Base-by-base conservation (phyloP, 2,329 filamentous ascomycete species). In the Trichoderma semiorbis region DNA sequence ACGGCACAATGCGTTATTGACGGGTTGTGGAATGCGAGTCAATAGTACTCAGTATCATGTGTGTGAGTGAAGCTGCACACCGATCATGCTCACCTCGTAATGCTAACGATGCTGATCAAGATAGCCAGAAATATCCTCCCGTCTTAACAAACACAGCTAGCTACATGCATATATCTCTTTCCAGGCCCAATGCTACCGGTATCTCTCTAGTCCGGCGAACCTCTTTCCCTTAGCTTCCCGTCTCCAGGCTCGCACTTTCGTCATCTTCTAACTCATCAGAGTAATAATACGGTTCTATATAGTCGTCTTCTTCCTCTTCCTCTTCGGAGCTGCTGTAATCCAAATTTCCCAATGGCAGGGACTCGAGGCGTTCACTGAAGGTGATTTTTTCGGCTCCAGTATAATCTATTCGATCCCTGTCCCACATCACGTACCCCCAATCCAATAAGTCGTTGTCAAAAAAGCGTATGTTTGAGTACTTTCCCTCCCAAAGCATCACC, bases 381-480 rank as follows among this genome's bases (percentile, higher is more conserved):
- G 14, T 26, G 21, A 63, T 43, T 12, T 21, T 65, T 50, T 34
- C 63, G 3, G 64, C 57, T 30, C 58, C 60, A 10, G 55, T 63
- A 5, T 50, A 28, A n/a, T 72, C 39, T 6, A 72, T 32, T 26
- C 67, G 68, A 14, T 69, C 28, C 30, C 62, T 72, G 69, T 74
- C 73, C 73, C 72, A 74, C n/a, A 73, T 53, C 34, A 73, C 43
- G 24, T 74, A 74, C 7, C 73, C 73, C 72, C 72, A 73, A 18
- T 5, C 16, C 16, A 43, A 43, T 43, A 43, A 43, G 39, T 43
- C 39, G 39, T 43, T 10, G 16, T 43, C 39, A 43, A 43, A 43
- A 43, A 18, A n/a, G 39, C 39, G 39, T 43, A 43, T n/a, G 39
- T 43, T 43, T n/a, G 39, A 43, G 39, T 43, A 43, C 39, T 43